Evolutionary conservation across 2,329 filamentous ascomycete species (phyloP), one percentile per base, ranked within the genome.

Genomic region (Fusarium oligoseptatum): DNA sequence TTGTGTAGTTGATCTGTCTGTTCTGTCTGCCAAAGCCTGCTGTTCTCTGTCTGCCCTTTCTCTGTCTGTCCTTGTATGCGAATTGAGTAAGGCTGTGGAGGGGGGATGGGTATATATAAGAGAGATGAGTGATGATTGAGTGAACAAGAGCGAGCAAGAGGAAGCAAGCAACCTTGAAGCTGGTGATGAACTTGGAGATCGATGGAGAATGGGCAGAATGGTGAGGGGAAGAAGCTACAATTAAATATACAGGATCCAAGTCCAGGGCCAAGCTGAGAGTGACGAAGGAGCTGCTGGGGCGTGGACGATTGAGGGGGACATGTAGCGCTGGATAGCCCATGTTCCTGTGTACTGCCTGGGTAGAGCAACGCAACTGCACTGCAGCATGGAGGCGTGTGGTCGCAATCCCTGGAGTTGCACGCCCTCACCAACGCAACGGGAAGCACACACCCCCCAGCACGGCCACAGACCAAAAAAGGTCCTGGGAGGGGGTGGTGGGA

Each of bases 141-240:
- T 62, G 67, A 73, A 55, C 63, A 72, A 57, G 32, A 50, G 45
- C 52, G 64, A 75, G 43, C 32, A 34, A 34, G 32, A 34, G 11
- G 45, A n/a, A 50, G 45, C 45, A 75, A 67, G 71, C 52, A 67
- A 75, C 61, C 60, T 60, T 75, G 72, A 58, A 60, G 55, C 66
- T 68, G 64, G 60, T 67, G 62, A 74, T 63, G 60, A 43, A 77
- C 66, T 77, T 76, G 66, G 68, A 75, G 68, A 76, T 76, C 73
- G 70, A 70, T 73, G 70, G 71, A 71, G 67, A 71, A 60, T 43
- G 70, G 72, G 70, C 48, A 57, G 70, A 48, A 56, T 64, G 68
- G 72, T 73, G 77, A 77, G 76, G 78, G 77, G 78, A 79, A 71
- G 77, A 78, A 70, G 76, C 78, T 80, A 66, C 78, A 79, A 77